Base-by-base conservation (phyloP, 495 filamentous ascomycete species). In the Neurospora terricola region DNA sequence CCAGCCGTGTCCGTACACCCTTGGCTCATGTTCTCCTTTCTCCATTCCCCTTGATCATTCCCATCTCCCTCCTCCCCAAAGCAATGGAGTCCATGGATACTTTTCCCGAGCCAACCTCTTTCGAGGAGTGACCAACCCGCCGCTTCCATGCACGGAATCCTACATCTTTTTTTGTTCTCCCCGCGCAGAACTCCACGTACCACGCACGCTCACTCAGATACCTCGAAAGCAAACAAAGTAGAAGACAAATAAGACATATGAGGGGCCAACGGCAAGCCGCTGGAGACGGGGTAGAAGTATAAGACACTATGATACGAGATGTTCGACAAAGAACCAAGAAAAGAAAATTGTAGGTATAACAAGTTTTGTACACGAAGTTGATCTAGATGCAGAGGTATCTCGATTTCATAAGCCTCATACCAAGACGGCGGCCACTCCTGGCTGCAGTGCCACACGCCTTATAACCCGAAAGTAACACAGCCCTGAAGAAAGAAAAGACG, bases 351-450 rank as follows among this genome's bases (percentile, higher is more conserved):
- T 70, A 70, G 70, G 21, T 68, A 36, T 62, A 59, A 38, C 27
- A n/a, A 38, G 16, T 40, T 34, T 42, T 37, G 62, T 73, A 69
- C 70, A 38, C 43, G 70, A 71, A 54, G 37, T n/a, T 72, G 69
- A 34, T 72, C 21, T 69, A 72, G 27, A 66, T 66, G 54, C 70
- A 72, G 30, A 80, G 76, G 78, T 81, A 81, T 80, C 79, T 79
- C 78, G 70, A 72, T 74, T 75, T 80, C 79, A 74, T 81, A 34
- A 73, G 72, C 76, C 75, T 75, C 77, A 72, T 75, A 69, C 38
- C 9, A 38, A 34, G 10, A 43, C 30, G 66, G 66, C 70, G 69
- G 74, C 42, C 71, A n/a, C 30, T 30, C 45, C 42, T n/a, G 45
- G 37, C 69, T 14, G 7, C 40, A 39, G 38, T 34, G 34, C 71